These are phyloP conservation scores for Lyophyllum semitale DNA, from an alignment of 768 basidiomycete genomes.

Conservation along the genomic window DNA sequence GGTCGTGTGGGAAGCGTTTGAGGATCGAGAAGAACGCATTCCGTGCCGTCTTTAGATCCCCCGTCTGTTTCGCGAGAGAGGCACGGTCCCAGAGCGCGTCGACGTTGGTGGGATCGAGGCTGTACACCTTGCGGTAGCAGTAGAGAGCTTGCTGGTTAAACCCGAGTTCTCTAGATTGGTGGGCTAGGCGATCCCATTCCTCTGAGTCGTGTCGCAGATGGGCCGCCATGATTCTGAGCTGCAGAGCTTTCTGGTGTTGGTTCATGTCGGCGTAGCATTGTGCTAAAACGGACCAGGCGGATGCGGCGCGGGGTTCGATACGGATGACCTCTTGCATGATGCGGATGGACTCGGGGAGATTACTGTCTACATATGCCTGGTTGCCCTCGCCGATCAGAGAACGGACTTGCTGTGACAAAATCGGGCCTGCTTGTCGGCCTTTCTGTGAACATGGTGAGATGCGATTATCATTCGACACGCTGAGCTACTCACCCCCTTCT, in stretches of 20 bases:
- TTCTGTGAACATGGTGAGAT: conserved; percentile 31
- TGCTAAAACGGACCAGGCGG: conserved; percentile 88
- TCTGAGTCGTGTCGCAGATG: conserved; percentile 83
- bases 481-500: conserved; percentile 39
- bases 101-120: conserved; percentile 77
- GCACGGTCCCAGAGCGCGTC: conserved; percentile 92
- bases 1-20: conserved; percentile 76
- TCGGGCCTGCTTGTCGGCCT: conserved; percentile 48
- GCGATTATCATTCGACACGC: not conserved
- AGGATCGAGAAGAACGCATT: conserved; percentile 71
- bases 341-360: conserved; percentile 68
- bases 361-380: conserved; percentile 76
- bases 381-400: conserved; percentile 85
- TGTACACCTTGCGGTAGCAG: conserved; percentile 84
- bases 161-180: conserved; percentile 72
- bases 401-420: conserved; percentile 69
- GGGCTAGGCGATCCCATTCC: conserved; percentile 85
- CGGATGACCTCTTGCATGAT: conserved; percentile 92
- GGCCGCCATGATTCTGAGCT: conserved; percentile 86
- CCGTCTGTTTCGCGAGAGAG: conserved; percentile 73
- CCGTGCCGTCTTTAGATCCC: conserved; percentile 66
- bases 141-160: conserved; percentile 87
- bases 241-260: conserved; percentile 71
- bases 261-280: conserved; percentile 77
- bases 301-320: conserved; percentile 82